Evolutionary conservation across 2,329 filamentous ascomycete species (phyloP), one percentile per base, ranked within the genome.

Genomic region (Colletotrichum sp.): DNA sequence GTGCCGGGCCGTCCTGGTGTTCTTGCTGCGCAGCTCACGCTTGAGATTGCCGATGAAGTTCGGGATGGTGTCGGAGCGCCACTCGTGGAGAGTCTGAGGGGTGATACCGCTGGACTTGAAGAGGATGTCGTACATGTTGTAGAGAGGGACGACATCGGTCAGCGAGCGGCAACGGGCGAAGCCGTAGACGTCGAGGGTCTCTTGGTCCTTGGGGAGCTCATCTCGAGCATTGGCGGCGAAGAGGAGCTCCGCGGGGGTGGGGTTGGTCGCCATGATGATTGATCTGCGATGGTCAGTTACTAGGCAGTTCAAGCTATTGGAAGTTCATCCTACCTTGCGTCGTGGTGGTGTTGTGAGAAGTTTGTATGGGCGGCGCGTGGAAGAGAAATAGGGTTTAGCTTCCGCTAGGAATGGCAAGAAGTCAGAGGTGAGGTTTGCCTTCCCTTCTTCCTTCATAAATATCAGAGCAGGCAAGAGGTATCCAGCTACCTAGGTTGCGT

Each of bases 1-100:
- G 24, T 28, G 16, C 6, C 1, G 1, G 26, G 26, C 57, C 16
- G 10, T 21, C 1, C 57, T 28, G 28, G 0, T 13, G 16, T 6
- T 28, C 3, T 60, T 32, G 26, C 21, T 7, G 5, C 16, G 14
- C 8, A 60, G 28, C 57, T 60, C 16, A n/a, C 57, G 18, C 21
- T 60, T 21, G 57, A 60, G 18, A 4, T 21, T 6, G 18, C 57
- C 57, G 57, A 30, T 30, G 57, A 60, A n/a, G 28, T 30, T 30
- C 7, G 12, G 16, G 16, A n/a, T 14, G 26, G 26, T 30, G 26
- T n/a, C 26, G 32, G 28, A 28, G 28, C 26, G 57, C 57, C 57
- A 60, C 26, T 60, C 4, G 57, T 30, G 26, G 26, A 60, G 57
- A 32, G 28, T 60, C 24, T 60, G 8, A 30, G 26, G 26, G 4